Evolutionary conservation across 768 basidiomycete genomes (phyloP).

Genomic region (Favolaschia claudopus): DNA sequence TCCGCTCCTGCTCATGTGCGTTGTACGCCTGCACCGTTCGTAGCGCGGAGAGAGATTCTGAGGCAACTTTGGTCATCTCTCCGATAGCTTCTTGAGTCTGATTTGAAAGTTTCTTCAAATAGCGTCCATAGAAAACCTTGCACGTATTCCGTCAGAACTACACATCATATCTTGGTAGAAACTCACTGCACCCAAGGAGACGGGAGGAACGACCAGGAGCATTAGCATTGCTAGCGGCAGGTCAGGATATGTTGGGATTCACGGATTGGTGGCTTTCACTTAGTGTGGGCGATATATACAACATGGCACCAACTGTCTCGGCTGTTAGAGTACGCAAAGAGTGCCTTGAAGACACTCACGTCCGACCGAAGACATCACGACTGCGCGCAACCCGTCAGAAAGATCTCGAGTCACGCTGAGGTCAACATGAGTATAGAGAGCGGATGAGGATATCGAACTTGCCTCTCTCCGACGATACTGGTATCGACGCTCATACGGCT

Average conservation of each 20-base stretch:
- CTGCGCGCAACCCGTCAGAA: constrained; percentile 80
- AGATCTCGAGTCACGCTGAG: constrained; percentile 80
- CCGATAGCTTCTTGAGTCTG: constrained; percentile 94
- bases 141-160: background rate
- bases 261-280: constrained; percentile 38
- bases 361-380: constrained; percentile 95
- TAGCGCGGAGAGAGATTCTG: constrained; percentile 87
- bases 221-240: constrained; percentile 67
- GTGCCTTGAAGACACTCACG: constrained; percentile 56
- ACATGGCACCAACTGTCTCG: constrained; percentile 92
- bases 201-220: constrained; percentile 90
- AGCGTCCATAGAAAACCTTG: constrained; percentile 95
- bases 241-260: constrained; percentile 1
- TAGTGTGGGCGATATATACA: constrained; percentile 88
- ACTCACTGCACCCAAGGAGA: constrained; percentile 83
- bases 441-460: constrained; percentile 38
- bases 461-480: constrained; percentile 94
- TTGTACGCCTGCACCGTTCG: constrained; percentile 94
- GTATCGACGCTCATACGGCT: constrained; percentile 92
- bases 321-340: background rate
- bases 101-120: constrained; percentile 90
- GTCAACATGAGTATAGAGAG: constrained; percentile 2
- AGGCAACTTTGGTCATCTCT: constrained; percentile 95
- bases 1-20: constrained; percentile 77
- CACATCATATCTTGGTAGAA: background rate